Evolutionary conservation across 768 basidiomycete genomes (phyloP), one percentile per base, ranked within the genome.

Genomic region (Amylocystis lapponica): DNA sequence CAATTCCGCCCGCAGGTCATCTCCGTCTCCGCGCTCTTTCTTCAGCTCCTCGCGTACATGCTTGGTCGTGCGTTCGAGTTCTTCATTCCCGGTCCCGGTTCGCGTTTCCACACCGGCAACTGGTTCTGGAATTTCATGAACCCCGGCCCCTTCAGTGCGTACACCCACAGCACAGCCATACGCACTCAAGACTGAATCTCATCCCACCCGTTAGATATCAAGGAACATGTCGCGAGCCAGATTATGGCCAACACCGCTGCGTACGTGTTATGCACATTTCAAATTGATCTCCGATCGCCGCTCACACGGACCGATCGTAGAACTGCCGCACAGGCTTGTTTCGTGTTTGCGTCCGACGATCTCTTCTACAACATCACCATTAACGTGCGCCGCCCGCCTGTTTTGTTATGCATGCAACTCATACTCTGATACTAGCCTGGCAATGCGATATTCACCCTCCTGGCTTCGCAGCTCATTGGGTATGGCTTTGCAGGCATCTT

Each of bases 391-490:
- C 7, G 9, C 21, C 8, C 27, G 5, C 23, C 8, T 30, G 29
- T 9, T n/a, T 30, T 30, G 9, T 30, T n/a, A 9, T 30, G n/a
- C 27, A 20, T 31, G 16, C n/a, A n/a, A n/a, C 23, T 19, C 9
- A 30, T 16, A 13, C 27, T 22, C 12, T 21, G 6, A 3, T 16
- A 3, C 32, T n/a, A 42, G 41, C 43, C 55, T 20, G 55, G 49
- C 14, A 33, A 53, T 32, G 49, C 51, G 11, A 59, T 59, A 31
- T 49, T 59, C 57, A 66, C 51, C 60, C 52, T 54, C 9, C 46
- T 54, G 27, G 48, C 48, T 10, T 50, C 53, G 9, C 57, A 59
- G 40, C 45, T 54, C 16, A 29, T 59, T 16, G 57, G 57, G 5
- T 59, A 59, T 36, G 56, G 56, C 10, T 43, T 57, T 31, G 54